phyloP scores from a whole-genome alignment of 1,284 basidiomycete genomes.

The Fomitopsis betulina region DNA sequence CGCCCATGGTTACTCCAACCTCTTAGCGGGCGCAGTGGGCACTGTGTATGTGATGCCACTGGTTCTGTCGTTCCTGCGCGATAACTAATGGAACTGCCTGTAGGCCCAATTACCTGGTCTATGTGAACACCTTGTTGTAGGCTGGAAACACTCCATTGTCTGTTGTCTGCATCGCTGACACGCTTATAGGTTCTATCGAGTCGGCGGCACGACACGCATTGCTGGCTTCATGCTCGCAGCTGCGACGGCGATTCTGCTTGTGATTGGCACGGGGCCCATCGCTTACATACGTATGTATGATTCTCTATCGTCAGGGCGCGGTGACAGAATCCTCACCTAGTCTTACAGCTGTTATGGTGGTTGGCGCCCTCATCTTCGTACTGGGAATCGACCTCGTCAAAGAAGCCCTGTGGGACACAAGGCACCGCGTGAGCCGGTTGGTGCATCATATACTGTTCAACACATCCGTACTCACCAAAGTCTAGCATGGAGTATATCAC shows the following conservation, averaged over 20 bases:
- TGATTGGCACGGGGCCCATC: conserved; percentile 84
- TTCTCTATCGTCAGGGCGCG: not conserved
- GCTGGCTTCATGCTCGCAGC: conserved; percentile 85
- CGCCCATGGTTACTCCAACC: conserved; percentile 90
- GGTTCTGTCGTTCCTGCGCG: not conserved
- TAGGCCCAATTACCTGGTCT: conserved; percentile 80
- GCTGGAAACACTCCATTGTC: conserved; percentile 18
- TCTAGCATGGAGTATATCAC: conserved; percentile 70
- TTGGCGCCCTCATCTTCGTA: conserved; percentile 91
- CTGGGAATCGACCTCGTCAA: conserved; percentile 93
- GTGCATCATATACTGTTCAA: conserved; percentile 28
- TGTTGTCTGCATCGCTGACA: not conserved
- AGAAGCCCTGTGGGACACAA: conserved; percentile 95
- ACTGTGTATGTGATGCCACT: conserved; percentile 55
- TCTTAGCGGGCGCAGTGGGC: conserved; percentile 77
- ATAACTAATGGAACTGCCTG: not conserved
- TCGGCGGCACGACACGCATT: conserved; percentile 84
- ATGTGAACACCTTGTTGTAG: conserved; percentile 88
- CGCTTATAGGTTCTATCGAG: conserved; percentile 77
- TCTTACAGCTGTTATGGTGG: conserved; percentile 76
- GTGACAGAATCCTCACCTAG: not conserved
- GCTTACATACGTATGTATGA: conserved; percentile 81
- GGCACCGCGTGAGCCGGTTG: conserved; percentile 80
- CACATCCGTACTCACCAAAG: conserved; percentile 7
- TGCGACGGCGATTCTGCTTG: conserved; percentile 70